Evolutionary conservation across 257 asterid genomes (phyloP).

Genomic region (Agastache rugosa): DNA sequence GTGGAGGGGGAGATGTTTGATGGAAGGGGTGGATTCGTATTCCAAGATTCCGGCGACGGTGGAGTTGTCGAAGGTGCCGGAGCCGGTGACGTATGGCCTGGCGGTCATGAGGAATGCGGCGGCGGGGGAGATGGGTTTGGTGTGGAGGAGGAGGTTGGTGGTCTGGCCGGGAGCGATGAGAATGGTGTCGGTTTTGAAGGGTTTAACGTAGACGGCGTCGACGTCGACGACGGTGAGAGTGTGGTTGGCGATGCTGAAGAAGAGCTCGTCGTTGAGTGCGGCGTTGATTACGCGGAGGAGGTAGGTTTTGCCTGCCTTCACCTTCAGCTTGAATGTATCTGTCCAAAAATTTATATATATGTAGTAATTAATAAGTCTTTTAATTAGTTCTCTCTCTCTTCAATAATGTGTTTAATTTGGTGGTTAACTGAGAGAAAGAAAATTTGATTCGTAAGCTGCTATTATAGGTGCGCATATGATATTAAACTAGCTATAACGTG

Average conservation of each 20-base stretch:
- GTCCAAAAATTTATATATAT: not conserved
- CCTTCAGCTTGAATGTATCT: conserved; percentile 36
- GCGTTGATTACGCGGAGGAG: conserved; percentile 34
- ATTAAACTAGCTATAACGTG: too few species aligned
- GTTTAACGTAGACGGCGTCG: conserved; percentile 30
- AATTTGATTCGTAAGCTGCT: too few species aligned
- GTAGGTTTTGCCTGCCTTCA: conserved; percentile 27
- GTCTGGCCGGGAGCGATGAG: conserved; percentile 34
- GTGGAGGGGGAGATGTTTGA: conserved; percentile 39
- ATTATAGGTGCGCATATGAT: too few species aligned
- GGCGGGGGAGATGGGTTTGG: conserved; percentile 1
- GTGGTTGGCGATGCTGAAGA: conserved; percentile 37
- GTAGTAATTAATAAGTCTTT: not conserved
- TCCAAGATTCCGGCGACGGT: conserved; percentile 30
- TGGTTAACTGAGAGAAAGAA: too few species aligned
- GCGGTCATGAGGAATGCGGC: conserved; percentile 34
- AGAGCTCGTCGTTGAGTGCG: conserved; percentile 40
- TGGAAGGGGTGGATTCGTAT: conserved; percentile 16
- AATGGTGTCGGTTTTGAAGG: conserved; percentile 25
- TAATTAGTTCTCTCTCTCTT: too few species aligned
- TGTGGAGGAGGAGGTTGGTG: conserved; percentile 32
- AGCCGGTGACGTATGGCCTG: conserved; percentile 31
- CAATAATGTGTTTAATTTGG: too few species aligned
- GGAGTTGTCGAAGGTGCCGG: conserved; percentile 38
- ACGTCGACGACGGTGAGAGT: conserved; percentile 25